Conservation (phyloP, 148 eudicot genomes). For the Hydrangea macrophylla region DNA sequence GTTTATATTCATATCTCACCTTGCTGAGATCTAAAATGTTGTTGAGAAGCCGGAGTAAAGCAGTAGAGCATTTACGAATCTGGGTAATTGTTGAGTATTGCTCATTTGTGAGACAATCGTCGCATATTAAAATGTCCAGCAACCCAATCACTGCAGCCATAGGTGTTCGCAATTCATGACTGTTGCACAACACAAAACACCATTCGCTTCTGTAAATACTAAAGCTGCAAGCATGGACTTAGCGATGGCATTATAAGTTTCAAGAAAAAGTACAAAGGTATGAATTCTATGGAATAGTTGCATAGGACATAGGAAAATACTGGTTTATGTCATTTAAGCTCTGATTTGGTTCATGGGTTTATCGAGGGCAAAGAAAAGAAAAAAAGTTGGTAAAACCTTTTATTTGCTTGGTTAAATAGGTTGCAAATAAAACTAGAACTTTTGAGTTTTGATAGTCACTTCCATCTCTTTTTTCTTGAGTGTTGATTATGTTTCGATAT, state of each 20-base stretch:
- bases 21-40: slow-evolving; percentile 95
- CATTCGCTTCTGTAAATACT: no score
- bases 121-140: slow-evolving; percentile 87
- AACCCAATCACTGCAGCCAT: slow-evolving; percentile 99
- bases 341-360: no score
- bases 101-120: slow-evolving; percentile 82
- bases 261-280: neutral
- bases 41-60: slow-evolving; percentile 88
- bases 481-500: no score
- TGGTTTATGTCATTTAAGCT: neutral
- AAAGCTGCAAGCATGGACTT: no score
- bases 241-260: neutral
- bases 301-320: neutral
- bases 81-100: slow-evolving; percentile 78
- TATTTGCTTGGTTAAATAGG: no score
- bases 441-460: no score
- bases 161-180: slow-evolving; percentile 96
- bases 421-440: no score
- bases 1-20: slow-evolving; percentile 35
- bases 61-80: slow-evolving; percentile 90
- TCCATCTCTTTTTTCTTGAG: no score
- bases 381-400: no score
- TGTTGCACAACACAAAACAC: slow-evolving; percentile 30
- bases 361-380: no score
- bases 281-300: neutral